phyloP scores from a whole-genome alignment of 306 rosid genomes.

The Luffa aegyptiaca region DNA sequence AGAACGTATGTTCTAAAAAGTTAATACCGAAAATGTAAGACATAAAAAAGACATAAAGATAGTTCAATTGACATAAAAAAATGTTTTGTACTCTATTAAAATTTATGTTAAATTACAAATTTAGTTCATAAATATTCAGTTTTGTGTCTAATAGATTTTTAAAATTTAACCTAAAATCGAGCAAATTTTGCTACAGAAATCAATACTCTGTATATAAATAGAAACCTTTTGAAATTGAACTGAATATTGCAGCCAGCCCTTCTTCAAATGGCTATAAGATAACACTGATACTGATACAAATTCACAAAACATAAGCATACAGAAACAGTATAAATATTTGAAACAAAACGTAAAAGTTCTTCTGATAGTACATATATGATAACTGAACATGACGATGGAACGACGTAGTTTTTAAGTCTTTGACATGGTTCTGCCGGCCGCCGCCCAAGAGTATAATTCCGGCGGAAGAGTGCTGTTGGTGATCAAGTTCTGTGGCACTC shows the following conservation, averaged over 20 bases:
- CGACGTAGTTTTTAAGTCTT: background rate
- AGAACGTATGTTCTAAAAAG: no score
- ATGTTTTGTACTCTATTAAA: no score
- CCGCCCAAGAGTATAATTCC: conserved; percentile 12
- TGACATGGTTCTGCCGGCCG: conserved; percentile 9
- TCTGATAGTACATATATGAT: background rate
- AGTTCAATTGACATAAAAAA: no score
- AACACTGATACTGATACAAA: background rate
- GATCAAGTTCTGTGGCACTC: conserved; percentile 13
- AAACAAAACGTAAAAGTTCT: background rate
- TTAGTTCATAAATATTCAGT: no score
- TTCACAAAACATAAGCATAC: background rate
- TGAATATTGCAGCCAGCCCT: background rate
- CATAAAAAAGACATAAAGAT: no score
- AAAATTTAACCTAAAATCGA: no score
- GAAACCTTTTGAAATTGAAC: background rate
- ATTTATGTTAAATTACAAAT: no score
- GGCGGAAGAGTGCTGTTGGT: conserved; percentile 7
- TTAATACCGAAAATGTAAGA: no score
- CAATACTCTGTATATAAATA: background rate
- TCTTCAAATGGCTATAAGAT: background rate
- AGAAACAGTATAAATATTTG: background rate
- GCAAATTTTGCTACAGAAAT: no score
- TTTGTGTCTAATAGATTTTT: no score
- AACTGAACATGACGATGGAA: background rate